These are phyloP conservation scores for Leptodermis oblonga DNA, from an alignment of 257 asterid species.

Conservation along the genomic window DNA sequence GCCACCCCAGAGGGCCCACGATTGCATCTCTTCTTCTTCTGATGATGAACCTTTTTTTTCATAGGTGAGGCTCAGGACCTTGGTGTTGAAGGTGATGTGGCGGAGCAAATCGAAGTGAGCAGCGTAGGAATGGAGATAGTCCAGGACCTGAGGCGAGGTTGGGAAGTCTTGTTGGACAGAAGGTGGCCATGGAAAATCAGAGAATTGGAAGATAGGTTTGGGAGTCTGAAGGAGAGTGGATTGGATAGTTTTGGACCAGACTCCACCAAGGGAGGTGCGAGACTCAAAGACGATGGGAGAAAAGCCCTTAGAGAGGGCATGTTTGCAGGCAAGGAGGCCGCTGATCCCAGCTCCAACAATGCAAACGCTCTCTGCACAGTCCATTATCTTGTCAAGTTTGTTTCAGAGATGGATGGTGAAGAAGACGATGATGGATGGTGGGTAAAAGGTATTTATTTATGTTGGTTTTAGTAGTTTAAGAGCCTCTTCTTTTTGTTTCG, in stretches of 20 bases:
- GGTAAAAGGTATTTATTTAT: no score
- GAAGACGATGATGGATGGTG: neutral
- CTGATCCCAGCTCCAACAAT: conserved; percentile 59
- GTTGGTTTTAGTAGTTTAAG: no score
- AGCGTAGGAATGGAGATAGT: conserved; percentile 40
- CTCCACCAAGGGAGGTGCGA: conserved; percentile 34
- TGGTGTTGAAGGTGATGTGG: conserved; percentile 32
- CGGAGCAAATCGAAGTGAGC: conserved; percentile 30
- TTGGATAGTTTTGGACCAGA: conserved; percentile 29
- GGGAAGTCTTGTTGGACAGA: conserved; percentile 35
- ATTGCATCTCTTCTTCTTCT: conserved; percentile 19
- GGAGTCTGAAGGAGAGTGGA: conserved; percentile 37
- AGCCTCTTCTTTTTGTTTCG: no score
- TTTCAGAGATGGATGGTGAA: neutral
- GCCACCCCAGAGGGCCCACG: conserved; percentile 34
- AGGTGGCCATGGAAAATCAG: conserved; percentile 57
- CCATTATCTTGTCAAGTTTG: no score
- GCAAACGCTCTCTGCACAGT: conserved; percentile 28
- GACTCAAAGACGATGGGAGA: conserved; percentile 44
- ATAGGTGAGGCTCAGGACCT: conserved; percentile 34
- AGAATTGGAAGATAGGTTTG: conserved; percentile 36
- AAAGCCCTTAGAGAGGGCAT: conserved; percentile 41
- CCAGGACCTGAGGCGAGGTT: conserved; percentile 19
- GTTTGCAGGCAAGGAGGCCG: conserved; percentile 54
- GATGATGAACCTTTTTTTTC: conserved; percentile 25